A percentile compares a stretch with the other conserved stretches of the same genome.
These are phyloP conservation scores for Cenchrus purpureus DNA, from an alignment of 176 grass and related monocot species.

Conservation along the genomic window DNA sequence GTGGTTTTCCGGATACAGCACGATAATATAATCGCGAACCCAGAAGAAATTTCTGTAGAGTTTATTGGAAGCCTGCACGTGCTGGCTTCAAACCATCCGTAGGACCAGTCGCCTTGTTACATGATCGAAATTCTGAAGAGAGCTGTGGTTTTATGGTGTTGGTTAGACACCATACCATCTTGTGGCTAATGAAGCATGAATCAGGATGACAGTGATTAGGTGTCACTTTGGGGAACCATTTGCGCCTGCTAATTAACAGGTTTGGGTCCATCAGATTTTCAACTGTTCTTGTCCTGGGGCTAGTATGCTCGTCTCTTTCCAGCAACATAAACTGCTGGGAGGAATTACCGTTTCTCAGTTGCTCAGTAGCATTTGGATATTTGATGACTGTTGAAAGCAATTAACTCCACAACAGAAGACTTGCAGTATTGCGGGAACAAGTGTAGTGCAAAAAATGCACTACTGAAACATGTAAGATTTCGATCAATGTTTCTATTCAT, in stretches of 20 bases:
- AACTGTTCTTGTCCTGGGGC: not conserved
- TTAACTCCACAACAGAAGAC: conserved; percentile 5
- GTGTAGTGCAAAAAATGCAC: not conserved
- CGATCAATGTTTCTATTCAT: not conserved
- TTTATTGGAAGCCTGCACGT: not conserved
- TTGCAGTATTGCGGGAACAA: not conserved
- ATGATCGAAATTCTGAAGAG: not conserved
- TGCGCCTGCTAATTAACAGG: not conserved
- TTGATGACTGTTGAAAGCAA: not conserved
- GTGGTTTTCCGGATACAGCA: not conserved
- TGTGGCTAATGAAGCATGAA: conserved; percentile 28
- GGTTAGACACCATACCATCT: not conserved
- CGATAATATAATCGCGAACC: not conserved
- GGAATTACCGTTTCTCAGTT: not conserved
- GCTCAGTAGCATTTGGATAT: not conserved
- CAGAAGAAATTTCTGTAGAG: not conserved
- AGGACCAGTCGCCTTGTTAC: not conserved
- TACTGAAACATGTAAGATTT: conserved; percentile 22
- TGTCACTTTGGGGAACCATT: not conserved
- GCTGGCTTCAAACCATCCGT: not conserved
- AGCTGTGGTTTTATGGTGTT: not conserved
- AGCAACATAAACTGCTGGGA: too few species aligned
- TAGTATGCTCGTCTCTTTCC: too few species aligned
- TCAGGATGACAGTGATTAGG: not conserved
- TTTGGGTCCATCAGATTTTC: not conserved